phyloP scores from a whole-genome alignment of 148 eudicot species.

The Amaranthus palmeri region DNA sequence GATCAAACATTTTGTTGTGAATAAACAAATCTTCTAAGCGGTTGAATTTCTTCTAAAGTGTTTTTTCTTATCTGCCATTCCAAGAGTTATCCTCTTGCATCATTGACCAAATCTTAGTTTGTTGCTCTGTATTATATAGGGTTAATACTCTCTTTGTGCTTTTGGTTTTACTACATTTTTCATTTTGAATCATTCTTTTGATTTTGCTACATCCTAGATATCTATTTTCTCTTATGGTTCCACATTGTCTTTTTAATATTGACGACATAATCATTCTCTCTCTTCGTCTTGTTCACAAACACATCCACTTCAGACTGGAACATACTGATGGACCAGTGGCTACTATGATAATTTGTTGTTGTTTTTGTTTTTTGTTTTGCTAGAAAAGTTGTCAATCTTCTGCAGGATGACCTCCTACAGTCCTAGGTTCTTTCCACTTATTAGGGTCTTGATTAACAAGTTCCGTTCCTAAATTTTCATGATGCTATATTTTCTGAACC shows the following conservation, averaged over 20 bases:
- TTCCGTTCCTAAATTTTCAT: background rate
- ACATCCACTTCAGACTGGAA: background rate
- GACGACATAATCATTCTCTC: no score
- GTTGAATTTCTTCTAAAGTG: background rate
- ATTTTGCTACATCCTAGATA: no score
- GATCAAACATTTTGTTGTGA: background rate
- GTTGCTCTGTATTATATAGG: background rate
- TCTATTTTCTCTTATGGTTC: no score
- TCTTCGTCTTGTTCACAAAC: no score
- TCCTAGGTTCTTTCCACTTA: background rate
- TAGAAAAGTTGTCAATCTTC: background rate
- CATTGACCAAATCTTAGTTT: background rate
- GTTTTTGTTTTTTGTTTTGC: background rate
- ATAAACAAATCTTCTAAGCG: background rate
- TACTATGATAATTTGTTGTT: background rate
- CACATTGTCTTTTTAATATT: no score
- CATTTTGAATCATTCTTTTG: no score
- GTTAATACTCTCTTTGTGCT: no score
- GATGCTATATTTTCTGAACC: background rate
- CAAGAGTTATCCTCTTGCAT: background rate
- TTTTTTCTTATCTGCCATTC: background rate
- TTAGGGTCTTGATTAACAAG: background rate
- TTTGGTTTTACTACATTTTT: no score
- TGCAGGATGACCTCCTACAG: background rate
- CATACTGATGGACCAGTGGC: background rate